Conservation (phyloP, 2,329 filamentous ascomycete species). For the Ceratocystis lukuohia region DNA sequence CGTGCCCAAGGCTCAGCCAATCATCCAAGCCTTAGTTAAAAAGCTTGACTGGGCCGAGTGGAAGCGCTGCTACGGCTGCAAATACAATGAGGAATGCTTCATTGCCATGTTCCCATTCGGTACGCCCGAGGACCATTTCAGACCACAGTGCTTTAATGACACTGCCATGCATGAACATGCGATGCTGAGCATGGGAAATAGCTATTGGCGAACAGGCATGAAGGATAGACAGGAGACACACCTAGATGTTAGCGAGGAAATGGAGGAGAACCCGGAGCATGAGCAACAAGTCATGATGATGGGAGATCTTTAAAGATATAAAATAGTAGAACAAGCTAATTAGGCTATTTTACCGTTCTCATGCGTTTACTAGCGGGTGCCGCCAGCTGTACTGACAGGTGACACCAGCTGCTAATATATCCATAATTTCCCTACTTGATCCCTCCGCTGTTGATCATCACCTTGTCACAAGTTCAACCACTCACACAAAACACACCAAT, state of each 20-base stretch:
- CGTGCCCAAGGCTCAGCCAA: slow-evolving; percentile 13
- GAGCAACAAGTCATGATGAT: not conserved
- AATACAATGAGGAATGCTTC: slow-evolving; percentile 41
- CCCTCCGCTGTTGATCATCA: not conserved
- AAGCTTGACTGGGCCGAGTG: slow-evolving; percentile 47
- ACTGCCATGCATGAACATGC: not conserved
- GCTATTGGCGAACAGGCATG: slow-evolving; percentile 14
- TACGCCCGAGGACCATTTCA: slow-evolving; percentile 37
- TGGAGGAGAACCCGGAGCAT: not conserved
- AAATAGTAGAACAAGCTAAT: not conserved
- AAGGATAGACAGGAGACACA: not conserved
- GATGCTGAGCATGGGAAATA: not conserved
- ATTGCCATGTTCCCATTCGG: slow-evolving; percentile 54
- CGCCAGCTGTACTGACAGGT: not conserved
- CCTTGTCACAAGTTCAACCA: not conserved
- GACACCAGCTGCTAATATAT: not conserved
- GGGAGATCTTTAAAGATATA: not conserved
- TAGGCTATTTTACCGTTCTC: not conserved
- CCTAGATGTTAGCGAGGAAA: too few species aligned
- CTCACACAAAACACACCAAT: not conserved
- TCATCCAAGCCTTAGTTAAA: slow-evolving; percentile 28
- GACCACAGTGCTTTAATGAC: slow-evolving; percentile 15
- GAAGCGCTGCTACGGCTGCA: slow-evolving; percentile 43
- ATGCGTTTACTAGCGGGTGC: not conserved
- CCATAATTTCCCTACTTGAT: not conserved